Conservation (phyloP, 345 rosid species). For the Linum trigynum region DNA sequence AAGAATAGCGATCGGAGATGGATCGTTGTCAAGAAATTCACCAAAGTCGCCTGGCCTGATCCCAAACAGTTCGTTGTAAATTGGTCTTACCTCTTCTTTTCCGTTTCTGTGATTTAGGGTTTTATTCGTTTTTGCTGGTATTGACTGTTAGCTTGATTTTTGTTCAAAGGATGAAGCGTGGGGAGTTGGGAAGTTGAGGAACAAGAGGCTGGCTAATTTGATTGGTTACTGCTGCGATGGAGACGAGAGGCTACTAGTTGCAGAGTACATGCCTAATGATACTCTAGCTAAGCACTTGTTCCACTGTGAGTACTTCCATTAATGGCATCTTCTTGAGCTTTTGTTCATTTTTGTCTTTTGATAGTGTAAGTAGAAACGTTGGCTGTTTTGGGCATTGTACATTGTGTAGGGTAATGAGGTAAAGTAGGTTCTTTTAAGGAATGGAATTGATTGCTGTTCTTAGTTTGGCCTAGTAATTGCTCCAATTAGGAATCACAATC, state of each 20-base stretch:
- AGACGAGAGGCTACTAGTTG: not conserved
- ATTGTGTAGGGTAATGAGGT: not conserved
- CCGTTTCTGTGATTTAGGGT: constrained; percentile 8
- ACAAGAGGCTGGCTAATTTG: not conserved
- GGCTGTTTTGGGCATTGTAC: not conserved
- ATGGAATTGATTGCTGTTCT: not conserved
- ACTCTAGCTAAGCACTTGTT: not conserved
- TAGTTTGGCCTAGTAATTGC: not conserved
- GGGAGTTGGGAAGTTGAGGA: not conserved
- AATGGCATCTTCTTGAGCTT: not conserved
- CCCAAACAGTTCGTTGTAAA: constrained; percentile 75
- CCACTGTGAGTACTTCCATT: not conserved
- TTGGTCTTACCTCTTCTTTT: not conserved
- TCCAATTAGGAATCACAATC: not conserved
- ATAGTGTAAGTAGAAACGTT: not conserved
- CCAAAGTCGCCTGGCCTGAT: constrained; percentile 83
- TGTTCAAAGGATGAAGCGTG: constrained; percentile 7
- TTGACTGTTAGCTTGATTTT: not conserved
- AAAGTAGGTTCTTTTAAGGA: not conserved
- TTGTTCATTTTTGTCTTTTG: not conserved
- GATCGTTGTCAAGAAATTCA: constrained; percentile 75
- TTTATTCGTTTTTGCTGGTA: not conserved
- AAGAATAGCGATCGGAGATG: constrained; percentile 25
- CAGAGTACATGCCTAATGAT: constrained; percentile 1
- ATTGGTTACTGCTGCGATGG: not conserved